A percentile compares a stretch with the other conserved stretches of the same genome.
Conservation (phyloP, 371 early-diverging fungal genomes). For the Mucor lusitanicus region DNA sequence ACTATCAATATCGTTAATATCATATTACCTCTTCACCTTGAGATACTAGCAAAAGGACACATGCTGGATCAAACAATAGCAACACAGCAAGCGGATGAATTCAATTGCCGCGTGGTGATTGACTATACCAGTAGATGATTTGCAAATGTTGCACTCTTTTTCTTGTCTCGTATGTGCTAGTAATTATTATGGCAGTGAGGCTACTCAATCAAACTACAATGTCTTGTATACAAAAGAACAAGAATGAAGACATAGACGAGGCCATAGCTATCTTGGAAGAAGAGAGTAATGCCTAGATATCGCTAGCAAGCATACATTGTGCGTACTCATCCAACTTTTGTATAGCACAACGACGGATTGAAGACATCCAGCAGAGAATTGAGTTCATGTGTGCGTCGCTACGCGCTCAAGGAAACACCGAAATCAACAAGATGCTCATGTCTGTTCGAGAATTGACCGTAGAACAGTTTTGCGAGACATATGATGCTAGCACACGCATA, state of each 20-base stretch:
- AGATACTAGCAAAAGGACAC: neutral
- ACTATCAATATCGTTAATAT: too few relatives aligned
- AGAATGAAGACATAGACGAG: constrained; percentile 4
- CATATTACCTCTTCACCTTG: neutral
- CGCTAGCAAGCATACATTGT: neutral
- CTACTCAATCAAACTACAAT: neutral
- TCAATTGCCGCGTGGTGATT: neutral
- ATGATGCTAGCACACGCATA: constrained; percentile 17
- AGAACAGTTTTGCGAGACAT: constrained; percentile 33
- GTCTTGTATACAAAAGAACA: neutral
- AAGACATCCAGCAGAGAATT: constrained; percentile 29
- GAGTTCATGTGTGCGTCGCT: constrained; percentile 30
- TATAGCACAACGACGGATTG: constrained; percentile 29
- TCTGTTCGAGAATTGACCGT: constrained; percentile 28
- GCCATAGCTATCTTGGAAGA: constrained; percentile 6
- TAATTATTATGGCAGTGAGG: neutral
- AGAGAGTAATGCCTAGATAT: neutral
- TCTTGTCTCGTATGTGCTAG: neutral
- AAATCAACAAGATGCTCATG: constrained; percentile 26
- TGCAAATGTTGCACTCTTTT: neutral
- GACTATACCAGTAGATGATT: neutral
- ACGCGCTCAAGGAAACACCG: constrained; percentile 30
- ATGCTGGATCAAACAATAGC: neutral
- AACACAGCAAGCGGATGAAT: neutral
- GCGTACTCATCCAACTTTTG: neutral